A percentile compares a stretch with the other conserved stretches of the same genome.
Conservation (phyloP, 352 stramenopile species). For the Globisporangium nunn region DNA sequence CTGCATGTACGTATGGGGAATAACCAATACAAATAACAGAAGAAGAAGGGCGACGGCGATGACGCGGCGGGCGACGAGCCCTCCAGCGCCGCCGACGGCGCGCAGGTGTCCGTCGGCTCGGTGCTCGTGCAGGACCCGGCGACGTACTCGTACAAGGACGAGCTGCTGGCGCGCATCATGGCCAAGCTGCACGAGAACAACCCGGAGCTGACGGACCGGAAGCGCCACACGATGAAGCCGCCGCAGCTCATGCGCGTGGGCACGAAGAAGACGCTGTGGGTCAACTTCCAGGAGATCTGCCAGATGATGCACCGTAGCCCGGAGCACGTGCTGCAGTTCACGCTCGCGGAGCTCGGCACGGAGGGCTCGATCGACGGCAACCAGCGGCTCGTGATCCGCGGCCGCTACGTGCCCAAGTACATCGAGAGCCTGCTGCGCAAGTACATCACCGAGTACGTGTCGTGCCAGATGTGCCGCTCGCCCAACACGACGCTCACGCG, state of each 20-base stretch:
- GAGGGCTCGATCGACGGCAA: conserved; percentile 99
- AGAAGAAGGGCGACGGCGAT: conserved; percentile 47
- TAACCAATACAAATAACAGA: conserved; percentile 17
- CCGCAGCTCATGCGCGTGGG: conserved; percentile 88
- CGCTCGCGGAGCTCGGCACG: conserved; percentile 98
- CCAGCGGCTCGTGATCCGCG: conserved; percentile 97
- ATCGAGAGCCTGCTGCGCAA: conserved; percentile 99
- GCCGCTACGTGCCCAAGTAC: conserved; percentile 98
- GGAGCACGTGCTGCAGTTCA: conserved; percentile 99
- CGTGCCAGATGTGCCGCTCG: conserved; percentile 98
- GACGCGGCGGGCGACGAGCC: conserved; percentile 14
- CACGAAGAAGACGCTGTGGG: conserved; percentile 98
- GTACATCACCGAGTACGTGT: conserved; percentile 99
- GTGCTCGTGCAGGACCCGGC: conserved; percentile 82
- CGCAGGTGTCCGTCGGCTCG: conserved; percentile 22
- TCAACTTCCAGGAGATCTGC: conserved; percentile 99
- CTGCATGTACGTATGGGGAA: too few relatives aligned
- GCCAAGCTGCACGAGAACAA: conserved; percentile 95
- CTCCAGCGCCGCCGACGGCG: conserved; percentile 16
- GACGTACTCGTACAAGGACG: conserved; percentile 94
- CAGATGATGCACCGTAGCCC: conserved; percentile 97
- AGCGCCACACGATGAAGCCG: conserved; percentile 88
- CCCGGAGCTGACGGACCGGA: conserved; percentile 94
- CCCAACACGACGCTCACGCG: conserved; percentile 97
- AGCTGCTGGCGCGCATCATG: conserved; percentile 93